A percentile compares a stretch with the other conserved stretches of the same genome.
phyloP scores from a whole-genome alignment of 345 rosid species.

The Melaleuca quinquenervia region DNA sequence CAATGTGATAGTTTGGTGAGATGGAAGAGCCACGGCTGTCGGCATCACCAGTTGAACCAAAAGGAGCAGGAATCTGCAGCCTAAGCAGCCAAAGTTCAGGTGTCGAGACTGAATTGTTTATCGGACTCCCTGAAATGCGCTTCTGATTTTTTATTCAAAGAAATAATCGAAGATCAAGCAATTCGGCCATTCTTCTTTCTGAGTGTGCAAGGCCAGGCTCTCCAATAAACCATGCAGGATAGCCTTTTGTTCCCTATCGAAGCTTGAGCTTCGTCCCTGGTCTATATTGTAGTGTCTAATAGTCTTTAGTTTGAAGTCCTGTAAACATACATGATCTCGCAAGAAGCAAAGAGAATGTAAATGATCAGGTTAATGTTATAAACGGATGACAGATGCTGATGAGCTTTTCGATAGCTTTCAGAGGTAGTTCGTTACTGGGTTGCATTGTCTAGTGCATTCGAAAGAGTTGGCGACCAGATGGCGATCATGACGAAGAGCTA shows the following conservation, averaged over 20 bases:
- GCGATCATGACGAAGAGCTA: background rate
- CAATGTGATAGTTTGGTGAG: background rate
- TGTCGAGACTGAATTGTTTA: constrained; percentile 4
- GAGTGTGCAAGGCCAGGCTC: background rate
- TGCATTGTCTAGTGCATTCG: background rate
- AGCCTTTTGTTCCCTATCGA: background rate
- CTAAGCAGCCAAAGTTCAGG: background rate
- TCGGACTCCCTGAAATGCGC: constrained; percentile 5
- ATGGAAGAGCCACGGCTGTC: background rate
- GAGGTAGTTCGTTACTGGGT: background rate
- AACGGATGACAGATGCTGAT: background rate
- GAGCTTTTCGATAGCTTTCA: background rate
- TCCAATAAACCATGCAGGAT: background rate
- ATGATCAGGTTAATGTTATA: background rate
- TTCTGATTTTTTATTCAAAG: background rate
- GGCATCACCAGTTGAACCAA: background rate
- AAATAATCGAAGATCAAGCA: background rate
- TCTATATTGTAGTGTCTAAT: background rate
- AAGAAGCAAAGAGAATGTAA: background rate
- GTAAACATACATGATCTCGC: background rate
- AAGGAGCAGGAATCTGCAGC: background rate
- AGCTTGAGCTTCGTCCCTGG: background rate
- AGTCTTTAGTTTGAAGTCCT: background rate
- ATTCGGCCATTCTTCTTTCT: background rate
- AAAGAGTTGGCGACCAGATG: background rate